Percentiles rank a stretch among this genome's conserved stretches.
phyloP scores from a whole-genome alignment of 495 filamentous ascomycete genomes.

The Penicillium chermesinum region DNA sequence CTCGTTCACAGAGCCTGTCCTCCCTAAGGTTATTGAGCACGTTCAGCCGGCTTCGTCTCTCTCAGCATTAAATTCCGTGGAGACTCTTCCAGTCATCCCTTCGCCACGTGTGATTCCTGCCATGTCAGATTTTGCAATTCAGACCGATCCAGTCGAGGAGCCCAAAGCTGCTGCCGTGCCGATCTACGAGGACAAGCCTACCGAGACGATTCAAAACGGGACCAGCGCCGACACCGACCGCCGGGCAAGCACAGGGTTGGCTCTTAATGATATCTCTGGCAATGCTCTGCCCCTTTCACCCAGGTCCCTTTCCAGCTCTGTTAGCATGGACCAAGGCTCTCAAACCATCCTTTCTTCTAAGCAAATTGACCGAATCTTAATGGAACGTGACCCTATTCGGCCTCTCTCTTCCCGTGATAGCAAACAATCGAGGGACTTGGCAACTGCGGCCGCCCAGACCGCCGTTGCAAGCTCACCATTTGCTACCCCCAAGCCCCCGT shows the following conservation, averaged over 20 bases:
- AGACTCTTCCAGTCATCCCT: not conserved
- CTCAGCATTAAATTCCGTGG: constrained; percentile 34
- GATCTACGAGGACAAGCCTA: constrained; percentile 53
- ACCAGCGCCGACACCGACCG: constrained; percentile 32
- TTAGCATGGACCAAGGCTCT: constrained; percentile 59
- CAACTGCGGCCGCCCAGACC: constrained; percentile 8
- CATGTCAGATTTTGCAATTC: constrained; percentile 16
- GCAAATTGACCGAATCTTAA: constrained; percentile 63
- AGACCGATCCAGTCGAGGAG: constrained; percentile 20
- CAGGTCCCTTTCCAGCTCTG: constrained; percentile 30
- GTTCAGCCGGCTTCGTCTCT: constrained; percentile 23
- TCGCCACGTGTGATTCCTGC: constrained; percentile 15
- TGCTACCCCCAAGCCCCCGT: constrained; percentile 34
- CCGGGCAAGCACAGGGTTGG: constrained; percentile 37
- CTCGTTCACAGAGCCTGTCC: constrained; percentile 34
- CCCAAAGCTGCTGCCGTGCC: constrained; percentile 18
- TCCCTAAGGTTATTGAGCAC: constrained; percentile 17
- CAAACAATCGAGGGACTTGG: constrained; percentile 27
- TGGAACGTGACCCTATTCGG: constrained; percentile 33
- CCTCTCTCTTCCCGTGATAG: constrained; percentile 33
- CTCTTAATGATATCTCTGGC: constrained; percentile 41
- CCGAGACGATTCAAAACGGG: constrained; percentile 33
- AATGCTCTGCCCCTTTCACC: constrained; percentile 33
- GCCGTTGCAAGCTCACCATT: constrained; percentile 23
- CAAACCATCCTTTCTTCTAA: constrained; percentile 72